Conservation (phyloP, 2,329 filamentous ascomycete species). For the Talaromyces sp. region DNA sequence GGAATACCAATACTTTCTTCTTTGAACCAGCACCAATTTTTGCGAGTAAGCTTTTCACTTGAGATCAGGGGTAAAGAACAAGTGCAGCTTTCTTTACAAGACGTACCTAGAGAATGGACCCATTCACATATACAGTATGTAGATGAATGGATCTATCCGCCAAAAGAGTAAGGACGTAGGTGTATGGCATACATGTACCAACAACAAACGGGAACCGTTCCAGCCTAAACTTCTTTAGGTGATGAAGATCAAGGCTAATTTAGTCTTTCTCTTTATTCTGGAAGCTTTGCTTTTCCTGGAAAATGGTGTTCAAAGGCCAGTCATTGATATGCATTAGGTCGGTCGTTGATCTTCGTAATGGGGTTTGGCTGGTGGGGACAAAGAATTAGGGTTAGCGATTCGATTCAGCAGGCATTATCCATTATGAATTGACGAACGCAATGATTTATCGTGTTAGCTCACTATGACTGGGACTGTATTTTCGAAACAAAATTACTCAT, state of each 20-base stretch:
- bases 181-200: not conserved
- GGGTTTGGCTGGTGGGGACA: not conserved
- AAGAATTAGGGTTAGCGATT: constrained; percentile 7
- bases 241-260: not conserved
- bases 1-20: not conserved
- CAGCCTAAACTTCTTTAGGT: constrained; percentile 1
- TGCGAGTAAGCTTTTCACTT: constrained; percentile 5
- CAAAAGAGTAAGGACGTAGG: not conserved
- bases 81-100: not conserved
- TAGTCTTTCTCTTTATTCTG: constrained; percentile 2
- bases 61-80: not conserved
- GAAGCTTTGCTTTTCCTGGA: not conserved
- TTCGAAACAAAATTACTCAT: not conserved
- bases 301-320: not conserved
- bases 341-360: constrained; percentile 3
- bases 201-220: not conserved
- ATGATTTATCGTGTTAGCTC: not conserved
- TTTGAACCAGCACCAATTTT: not conserved
- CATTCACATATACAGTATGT: not conserved
- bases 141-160: not conserved
- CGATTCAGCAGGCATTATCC: not conserved
- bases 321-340: constrained; percentile 10
- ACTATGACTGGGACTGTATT: not conserved
- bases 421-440: not conserved
- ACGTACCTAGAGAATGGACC: not conserved